Base-by-base conservation (phyloP, 2,329 filamentous ascomycete genomes). In the Akanthomyces dipterigenus region DNA sequence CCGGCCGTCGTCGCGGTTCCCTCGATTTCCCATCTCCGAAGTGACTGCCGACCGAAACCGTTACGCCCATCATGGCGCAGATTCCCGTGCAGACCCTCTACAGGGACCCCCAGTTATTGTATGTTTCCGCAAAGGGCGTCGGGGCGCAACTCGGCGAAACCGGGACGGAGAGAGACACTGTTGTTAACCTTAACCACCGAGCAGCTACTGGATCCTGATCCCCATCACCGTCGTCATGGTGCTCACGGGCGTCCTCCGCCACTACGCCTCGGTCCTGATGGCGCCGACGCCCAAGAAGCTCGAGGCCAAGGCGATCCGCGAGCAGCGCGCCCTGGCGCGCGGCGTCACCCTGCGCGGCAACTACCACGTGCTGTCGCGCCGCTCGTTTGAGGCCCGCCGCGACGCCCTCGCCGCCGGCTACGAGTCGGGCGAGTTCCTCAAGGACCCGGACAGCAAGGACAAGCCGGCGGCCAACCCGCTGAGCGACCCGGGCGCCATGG, bases 191-290 rank as follows among this genome's bases (percentile, higher is more conserved):
- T 40, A 58, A 48, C 34, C 45, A 43, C 5, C 59, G 22, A 63
- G 60, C 70, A 99, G 95, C 79, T 98, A 97, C 82, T 99, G 95
- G 95, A 99, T 99, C 77, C 83, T 99, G 63, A 88, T 97, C 65
- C 95, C 95, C 64, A 99, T 99, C 75, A 96, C 93, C 51, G 83
- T 96, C 69, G 95, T 99, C 72, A 99, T 99, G 96, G 88, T 99
- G 66, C 78, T 99, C 65, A 99, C 95, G 18, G 95, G 95, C 70
- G 87, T 99, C 62, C 87, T 99, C 62, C 93, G 95, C 67, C 95
- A 99, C 80, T 99, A 98, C 75, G 93, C 91, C 59, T 91, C 90
- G 63, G 88, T 96, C n/a, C 84, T 99, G 62, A 90, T 99, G 78
- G 87, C 91, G 69, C 85, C 85, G 1, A 80, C 89, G 6, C 93